Evolutionary conservation across 208 protist genomes (phyloP).

Genomic region (Naegleria gruberi): DNA sequence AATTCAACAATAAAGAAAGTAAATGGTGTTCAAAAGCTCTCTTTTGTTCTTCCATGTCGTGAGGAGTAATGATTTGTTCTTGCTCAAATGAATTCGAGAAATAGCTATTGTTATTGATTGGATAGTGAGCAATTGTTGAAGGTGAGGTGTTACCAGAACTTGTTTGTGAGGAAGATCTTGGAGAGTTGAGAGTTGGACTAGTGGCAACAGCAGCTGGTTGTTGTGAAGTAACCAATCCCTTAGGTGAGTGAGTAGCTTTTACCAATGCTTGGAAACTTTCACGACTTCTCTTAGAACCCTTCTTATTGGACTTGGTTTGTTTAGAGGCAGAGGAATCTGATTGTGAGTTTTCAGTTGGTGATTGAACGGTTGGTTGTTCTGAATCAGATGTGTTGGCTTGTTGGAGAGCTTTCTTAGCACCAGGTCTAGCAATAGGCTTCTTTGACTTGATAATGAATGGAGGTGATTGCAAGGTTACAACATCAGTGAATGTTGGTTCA

Average conservation of each 20-base stretch:
- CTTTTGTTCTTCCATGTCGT: not conserved
- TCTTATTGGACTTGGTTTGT: not conserved
- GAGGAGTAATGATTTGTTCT: not conserved
- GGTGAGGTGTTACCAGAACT: not conserved
- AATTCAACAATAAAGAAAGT: not conserved
- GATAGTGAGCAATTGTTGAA: not conserved
- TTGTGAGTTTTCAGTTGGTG: not conserved
- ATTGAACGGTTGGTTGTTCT: not conserved
- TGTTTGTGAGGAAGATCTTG: no score
- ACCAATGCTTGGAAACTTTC: no score
- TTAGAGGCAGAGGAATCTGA: not conserved
- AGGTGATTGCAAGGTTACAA: not conserved
- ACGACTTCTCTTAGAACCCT: not conserved
- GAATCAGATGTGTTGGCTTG: not conserved
- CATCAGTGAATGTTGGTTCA: not conserved
- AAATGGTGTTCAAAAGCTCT: not conserved
- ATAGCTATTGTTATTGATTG: not conserved
- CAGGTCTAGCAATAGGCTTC: conserved; percentile 3
- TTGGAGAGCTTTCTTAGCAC: not conserved
- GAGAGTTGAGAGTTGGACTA: no score
- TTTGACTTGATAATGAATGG: conserved; percentile 7
- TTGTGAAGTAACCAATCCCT: no score
- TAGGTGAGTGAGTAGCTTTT: no score
- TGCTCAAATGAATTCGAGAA: not conserved
- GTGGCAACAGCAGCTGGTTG: not conserved